Base-by-base conservation (phyloP, 2,329 filamentous ascomycete species). In the Bipolaris cookei region DNA sequence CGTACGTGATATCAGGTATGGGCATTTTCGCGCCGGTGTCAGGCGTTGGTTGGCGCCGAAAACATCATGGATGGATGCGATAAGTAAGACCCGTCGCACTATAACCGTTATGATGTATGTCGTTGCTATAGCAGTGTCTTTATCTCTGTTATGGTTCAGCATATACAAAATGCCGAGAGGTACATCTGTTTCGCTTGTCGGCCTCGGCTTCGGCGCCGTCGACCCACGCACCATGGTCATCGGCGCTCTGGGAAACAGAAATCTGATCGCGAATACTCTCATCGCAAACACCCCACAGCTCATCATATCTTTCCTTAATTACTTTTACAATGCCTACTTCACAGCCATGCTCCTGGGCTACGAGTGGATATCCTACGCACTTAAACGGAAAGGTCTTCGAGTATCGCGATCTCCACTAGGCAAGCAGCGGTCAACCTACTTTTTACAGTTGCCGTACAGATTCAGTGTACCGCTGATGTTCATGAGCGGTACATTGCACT, bases 231-330 rank as follows among this genome's bases (percentile, higher is more conserved):
- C 35, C 6, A 42, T 51, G 8, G 42, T 16, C 14, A 42, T 23
- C 10, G 25, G 21, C 47, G 18, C 21, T 10, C 7, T 30, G 20
- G 23, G 34, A 16, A 43, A 28, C 5, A 49, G 23, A 18, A 45
- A 34, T 16, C 45, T 62, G 3, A 14, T 62, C 18, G 18, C 39
- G 2, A 56, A 56, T 34, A 65, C 72, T 0, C 61, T 83, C 7
- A 18, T 82, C 0, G 78, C 78, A 34, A 84, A 84, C 62, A 43
- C 73, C 1, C 79, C 81, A 1, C 82, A 84, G 62, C 58, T 80
- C 0, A 58, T 83, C 16, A 54, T 82, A 0, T 81, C 79, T 0
- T 62, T 80, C 16, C 34, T 82, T 0, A 83, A 84, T 62, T 69
- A 82, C 14, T 64, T 73, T 3, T 79, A 77, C 67, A 83, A 83